These are phyloP conservation scores for Leptographium galeiforme DNA, from an alignment of 2,329 filamentous ascomycete genomes.

Conservation along the genomic window DNA sequence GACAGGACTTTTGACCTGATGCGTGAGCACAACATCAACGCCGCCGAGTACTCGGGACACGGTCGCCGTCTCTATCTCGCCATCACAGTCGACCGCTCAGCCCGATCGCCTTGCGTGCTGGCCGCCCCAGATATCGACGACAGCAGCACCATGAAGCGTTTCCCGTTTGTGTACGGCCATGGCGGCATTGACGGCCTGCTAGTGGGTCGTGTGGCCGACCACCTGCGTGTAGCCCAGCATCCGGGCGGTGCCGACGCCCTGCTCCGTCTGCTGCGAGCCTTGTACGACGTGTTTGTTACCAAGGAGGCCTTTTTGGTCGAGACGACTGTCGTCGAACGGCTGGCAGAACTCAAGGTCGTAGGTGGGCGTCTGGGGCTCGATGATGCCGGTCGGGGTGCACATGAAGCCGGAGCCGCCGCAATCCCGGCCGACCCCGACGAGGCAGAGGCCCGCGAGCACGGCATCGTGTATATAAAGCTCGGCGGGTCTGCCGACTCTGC, in stretches of 20 bases:
- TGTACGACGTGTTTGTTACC: constrained; percentile 36
- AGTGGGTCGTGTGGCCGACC: constrained; percentile 25
- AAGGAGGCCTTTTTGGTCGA: constrained; percentile 34
- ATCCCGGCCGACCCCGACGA: constrained; percentile 20
- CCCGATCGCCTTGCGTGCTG: constrained; percentile 49
- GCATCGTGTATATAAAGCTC: constrained; percentile 66
- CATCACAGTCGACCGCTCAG: constrained; percentile 51
- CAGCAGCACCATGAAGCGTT: constrained; percentile 22
- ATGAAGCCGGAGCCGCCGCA: constrained; percentile 18
- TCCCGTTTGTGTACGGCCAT: constrained; percentile 47
- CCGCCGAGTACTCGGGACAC: constrained; percentile 21
- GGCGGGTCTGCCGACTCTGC: constrained; percentile 22
- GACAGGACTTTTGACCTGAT: constrained; percentile 32
- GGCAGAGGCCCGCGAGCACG: constrained; percentile 36
- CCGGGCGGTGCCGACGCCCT: constrained; percentile 27
- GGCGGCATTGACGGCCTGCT: constrained; percentile 31
- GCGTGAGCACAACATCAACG: constrained; percentile 31
- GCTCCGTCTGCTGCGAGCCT: constrained; percentile 32
- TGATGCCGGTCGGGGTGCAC: constrained; percentile 25
- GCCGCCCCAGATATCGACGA: constrained; percentile 28
- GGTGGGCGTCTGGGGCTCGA: constrained; percentile 33
- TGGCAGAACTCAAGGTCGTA: constrained; percentile 16
- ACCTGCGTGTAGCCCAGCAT: constrained; percentile 38
- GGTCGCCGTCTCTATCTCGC: constrained; percentile 38
- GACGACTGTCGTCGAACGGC: constrained; percentile 18